Percentiles rank a stretch among this genome's conserved stretches.
phyloP scores from a whole-genome alignment of 2,329 filamentous ascomycete genomes.

The Incumbomyces delicatus region DNA sequence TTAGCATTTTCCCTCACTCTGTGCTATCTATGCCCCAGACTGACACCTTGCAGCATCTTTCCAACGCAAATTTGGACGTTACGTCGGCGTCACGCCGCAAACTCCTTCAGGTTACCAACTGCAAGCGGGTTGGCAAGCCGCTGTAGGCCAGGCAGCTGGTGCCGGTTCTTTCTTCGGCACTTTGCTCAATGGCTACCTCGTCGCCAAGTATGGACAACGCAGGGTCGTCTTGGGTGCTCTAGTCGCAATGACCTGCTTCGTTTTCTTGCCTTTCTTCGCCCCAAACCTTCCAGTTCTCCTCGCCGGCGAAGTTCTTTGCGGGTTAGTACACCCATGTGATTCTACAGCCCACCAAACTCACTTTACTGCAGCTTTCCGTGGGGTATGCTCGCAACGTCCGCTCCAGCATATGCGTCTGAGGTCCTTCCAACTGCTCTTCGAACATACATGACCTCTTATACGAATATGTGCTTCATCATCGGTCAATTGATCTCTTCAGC shows the following conservation, averaged over 20 bases:
- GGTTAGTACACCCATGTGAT: neutral
- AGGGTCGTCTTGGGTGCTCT: slow-evolving; percentile 41
- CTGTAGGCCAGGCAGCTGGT: slow-evolving; percentile 9
- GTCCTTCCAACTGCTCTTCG: slow-evolving; percentile 50
- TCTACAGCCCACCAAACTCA: no score
- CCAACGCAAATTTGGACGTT: slow-evolving; percentile 9
- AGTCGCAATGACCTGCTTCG: slow-evolving; percentile 36
- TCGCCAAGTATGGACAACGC: slow-evolving; percentile 38
- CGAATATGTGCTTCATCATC: slow-evolving; percentile 54
- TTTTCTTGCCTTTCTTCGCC: slow-evolving; percentile 44
- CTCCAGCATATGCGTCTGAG: slow-evolving; percentile 57
- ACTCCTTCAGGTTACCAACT: slow-evolving; percentile 10
- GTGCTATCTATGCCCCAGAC: no score
- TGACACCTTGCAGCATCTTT: neutral
- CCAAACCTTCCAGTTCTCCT: slow-evolving; percentile 37
- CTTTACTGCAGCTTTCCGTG: slow-evolving; percentile 21
- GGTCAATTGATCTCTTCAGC: slow-evolving; percentile 44
- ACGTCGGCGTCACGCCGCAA: slow-evolving; percentile 13
- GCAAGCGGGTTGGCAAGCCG: slow-evolving; percentile 13
- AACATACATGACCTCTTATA: slow-evolving; percentile 48
- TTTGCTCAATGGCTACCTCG: slow-evolving; percentile 41
- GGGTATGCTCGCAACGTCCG: slow-evolving; percentile 23
- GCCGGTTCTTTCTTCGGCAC: slow-evolving; percentile 49
- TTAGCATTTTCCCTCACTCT: neutral
- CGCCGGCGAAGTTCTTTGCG: slow-evolving; percentile 41